phyloP scores from a whole-genome alignment of 805 yeast genomes.

The Brettanomyces custersianus region DNA sequence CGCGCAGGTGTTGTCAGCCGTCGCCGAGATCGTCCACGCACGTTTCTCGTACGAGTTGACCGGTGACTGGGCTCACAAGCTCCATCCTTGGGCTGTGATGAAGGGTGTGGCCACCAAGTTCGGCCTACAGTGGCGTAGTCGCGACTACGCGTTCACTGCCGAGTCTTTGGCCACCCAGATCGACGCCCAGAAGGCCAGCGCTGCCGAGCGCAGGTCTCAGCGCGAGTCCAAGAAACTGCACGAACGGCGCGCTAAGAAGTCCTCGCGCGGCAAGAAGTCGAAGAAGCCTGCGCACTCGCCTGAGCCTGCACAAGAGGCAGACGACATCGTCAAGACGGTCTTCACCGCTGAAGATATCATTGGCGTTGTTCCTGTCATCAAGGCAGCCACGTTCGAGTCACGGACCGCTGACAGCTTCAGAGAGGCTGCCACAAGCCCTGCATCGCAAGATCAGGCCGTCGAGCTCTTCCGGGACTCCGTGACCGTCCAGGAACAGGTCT shows the following conservation, averaged over 20 bases:
- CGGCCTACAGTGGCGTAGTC: constrained; percentile 78
- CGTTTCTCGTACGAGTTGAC: constrained; percentile 61
- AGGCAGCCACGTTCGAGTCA: constrained; percentile 60
- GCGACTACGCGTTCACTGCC: constrained; percentile 38
- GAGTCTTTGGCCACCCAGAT: constrained; percentile 28
- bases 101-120: constrained; percentile 67
- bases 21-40: constrained; percentile 42
- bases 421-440: constrained; percentile 42
- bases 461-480: constrained; percentile 61
- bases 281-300: constrained; percentile 12
- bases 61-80: constrained; percentile 34
- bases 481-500: constrained; percentile 69
- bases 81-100: constrained; percentile 35
- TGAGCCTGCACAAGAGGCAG: background rate
- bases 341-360: constrained; percentile 54
- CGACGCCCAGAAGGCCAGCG: constrained; percentile 14
- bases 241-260: constrained; percentile 19
- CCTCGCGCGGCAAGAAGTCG: constrained; percentile 26
- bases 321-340: constrained; percentile 26
- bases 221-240: constrained; percentile 9
- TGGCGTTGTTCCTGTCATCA: constrained; percentile 65
- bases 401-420: constrained; percentile 66
- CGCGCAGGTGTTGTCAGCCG: constrained; percentile 30
- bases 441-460: constrained; percentile 33
- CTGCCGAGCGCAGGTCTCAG: constrained; percentile 19